Evolutionary conservation across 192 early-diverging fungal genomes (phyloP).

Genomic region (Rhizoclosmatium sp.): DNA sequence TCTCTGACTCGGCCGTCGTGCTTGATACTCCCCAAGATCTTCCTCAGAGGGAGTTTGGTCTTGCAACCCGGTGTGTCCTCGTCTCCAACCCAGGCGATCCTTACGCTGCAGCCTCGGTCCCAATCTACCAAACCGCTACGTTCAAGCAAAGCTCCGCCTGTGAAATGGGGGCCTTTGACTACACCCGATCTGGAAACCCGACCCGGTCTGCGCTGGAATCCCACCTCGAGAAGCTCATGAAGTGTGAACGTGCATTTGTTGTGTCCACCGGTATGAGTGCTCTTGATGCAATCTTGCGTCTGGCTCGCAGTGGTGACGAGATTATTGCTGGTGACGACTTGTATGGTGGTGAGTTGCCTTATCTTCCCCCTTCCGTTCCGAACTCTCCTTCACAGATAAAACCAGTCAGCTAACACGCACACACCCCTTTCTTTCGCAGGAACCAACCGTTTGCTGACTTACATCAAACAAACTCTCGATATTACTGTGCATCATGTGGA

Average conservation of each 20-base stretch:
- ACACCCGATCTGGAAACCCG: slow-evolving; percentile 95
- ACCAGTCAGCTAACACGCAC: background rate
- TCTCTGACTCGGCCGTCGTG: too few relatives aligned
- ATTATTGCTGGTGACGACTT: slow-evolving; percentile 96
- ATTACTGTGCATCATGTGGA: slow-evolving; percentile 92
- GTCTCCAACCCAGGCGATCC: slow-evolving; percentile 58
- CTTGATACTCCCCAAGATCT: too few relatives aligned
- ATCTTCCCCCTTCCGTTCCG: background rate
- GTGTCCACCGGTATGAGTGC: slow-evolving; percentile 94
- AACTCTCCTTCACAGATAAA: background rate
- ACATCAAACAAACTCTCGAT: slow-evolving; percentile 77
- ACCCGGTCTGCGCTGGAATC: slow-evolving; percentile 94
- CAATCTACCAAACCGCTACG: slow-evolving; percentile 98
- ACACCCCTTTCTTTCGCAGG: slow-evolving; percentile 42
- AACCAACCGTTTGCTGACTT: slow-evolving; percentile 92
- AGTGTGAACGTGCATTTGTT: slow-evolving; percentile 82
- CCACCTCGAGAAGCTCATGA: slow-evolving; percentile 95
- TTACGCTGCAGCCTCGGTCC: slow-evolving; percentile 89
- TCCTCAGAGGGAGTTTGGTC: background rate
- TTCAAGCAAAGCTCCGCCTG: slow-evolving; percentile 89
- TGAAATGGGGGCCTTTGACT: slow-evolving; percentile 93
- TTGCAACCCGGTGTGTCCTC: background rate
- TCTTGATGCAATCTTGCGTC: slow-evolving; percentile 88
- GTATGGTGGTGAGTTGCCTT: slow-evolving; percentile 76
- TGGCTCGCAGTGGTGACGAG: slow-evolving; percentile 88